Base-by-base conservation (phyloP, 129 eudicot species). In the Pulicaria dysenterica region DNA sequence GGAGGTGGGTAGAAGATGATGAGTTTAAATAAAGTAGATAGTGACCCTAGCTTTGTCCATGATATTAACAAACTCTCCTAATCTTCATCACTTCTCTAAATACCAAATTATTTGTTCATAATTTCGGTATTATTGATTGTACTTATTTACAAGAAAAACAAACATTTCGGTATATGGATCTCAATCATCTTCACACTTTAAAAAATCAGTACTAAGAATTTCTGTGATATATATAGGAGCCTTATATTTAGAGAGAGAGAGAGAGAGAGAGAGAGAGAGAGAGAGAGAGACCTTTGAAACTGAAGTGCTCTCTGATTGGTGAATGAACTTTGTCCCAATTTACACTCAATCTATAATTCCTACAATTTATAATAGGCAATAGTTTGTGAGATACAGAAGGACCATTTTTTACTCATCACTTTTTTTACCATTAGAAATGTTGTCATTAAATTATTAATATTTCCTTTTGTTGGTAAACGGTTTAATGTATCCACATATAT, bases 21-120 rank as follows among this genome's bases (percentile, higher is more conserved):
- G 78, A 73, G 83, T 84, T 80, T 78, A 69, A 82, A 80, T 84
- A 84, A 84, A 84, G 85, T 82, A 73, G 83, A 76, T 77, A 83
- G 77, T 55, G 90, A 85, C 88, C 82, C 79, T 24, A 24, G 31
- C 31, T 57, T 50, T 71, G 76, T 78, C 69, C 76, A 82, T 78
- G 82, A 70, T 48, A 70, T 51, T 74, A 79, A 67, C 82, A 75
- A 79, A 72, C 79, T 43, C 51, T 62, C 31, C 68, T 50, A 56
- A 60, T 71, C 41, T 50, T 58, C 53, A 59, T 51, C 77, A 47
- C 57, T 59, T 74, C 55, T 69, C 72, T 65, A 46, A 41, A 42
- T 62, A 80, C 72, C 60, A 68, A 66, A 42, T 43, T 40, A 50
- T 60, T 40, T 68, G 31, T 59, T 59, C 70, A 68, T 59, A 38